Evolutionary conservation across 805 yeast species (phyloP).

Genomic region (Candida stauntonica): DNA sequence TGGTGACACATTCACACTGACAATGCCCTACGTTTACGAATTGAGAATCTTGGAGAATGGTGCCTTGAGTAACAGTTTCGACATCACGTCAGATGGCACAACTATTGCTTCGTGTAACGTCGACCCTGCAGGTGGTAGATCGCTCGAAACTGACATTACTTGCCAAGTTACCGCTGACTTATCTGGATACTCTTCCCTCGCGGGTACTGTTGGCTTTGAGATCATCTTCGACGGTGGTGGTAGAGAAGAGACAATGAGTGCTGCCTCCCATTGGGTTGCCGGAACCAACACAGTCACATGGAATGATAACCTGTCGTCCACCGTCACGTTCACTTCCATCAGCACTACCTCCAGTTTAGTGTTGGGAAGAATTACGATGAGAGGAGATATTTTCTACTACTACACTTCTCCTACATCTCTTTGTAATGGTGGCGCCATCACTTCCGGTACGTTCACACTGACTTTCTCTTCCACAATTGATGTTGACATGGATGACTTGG

Average conservation of each 20-base stretch:
- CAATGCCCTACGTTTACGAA: conserved; percentile 16
- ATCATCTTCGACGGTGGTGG: conserved; percentile 16
- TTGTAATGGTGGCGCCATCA: conserved; percentile 5
- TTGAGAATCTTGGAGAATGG: conserved; percentile 9
- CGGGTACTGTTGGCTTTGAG: conserved; percentile 9
- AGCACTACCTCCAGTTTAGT: neutral
- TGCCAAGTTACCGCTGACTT: conserved; percentile 12
- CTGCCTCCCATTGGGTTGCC: conserved; percentile 11
- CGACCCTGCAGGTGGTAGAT: conserved; percentile 13
- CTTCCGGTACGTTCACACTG: conserved; percentile 9
- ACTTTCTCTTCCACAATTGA: neutral
- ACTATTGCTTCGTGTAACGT: conserved; percentile 13
- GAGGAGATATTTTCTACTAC: conserved; percentile 14
- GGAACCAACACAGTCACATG: conserved; percentile 16
- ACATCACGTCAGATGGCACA: conserved; percentile 6
- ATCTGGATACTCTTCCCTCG: neutral
- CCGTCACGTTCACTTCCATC: conserved; percentile 1
- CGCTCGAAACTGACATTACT: conserved; percentile 3
- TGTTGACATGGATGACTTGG: conserved; percentile 1
- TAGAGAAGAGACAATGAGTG: conserved; percentile 3
- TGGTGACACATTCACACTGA: conserved; percentile 15
- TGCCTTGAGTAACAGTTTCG: conserved; percentile 4
- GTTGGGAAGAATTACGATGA: conserved; percentile 13
- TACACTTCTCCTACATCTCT: conserved; percentile 4
- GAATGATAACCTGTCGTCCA: conserved; percentile 9